Evolutionary conservation across 805 yeast genomes (phyloP).

Genomic region (Wickerhamomyces alni): DNA sequence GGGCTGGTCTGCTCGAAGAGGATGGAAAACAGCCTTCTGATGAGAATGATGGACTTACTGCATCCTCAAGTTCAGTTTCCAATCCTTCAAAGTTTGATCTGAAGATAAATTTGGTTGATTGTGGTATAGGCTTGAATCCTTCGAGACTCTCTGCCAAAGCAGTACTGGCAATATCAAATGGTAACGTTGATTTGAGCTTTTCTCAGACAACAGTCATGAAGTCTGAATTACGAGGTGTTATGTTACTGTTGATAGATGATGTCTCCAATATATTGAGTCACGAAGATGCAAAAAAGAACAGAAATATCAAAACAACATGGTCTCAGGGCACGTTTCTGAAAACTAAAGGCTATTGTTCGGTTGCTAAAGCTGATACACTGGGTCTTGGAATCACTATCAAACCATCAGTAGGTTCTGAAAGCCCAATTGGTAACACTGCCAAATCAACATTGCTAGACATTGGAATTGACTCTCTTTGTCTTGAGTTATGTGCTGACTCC

Average conservation of each 20-base stretch:
- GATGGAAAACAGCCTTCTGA: conserved; percentile 5
- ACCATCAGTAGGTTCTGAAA: conserved; percentile 25
- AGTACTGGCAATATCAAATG: conserved; percentile 44
- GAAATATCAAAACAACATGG: conserved; percentile 26
- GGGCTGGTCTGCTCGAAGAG: conserved; percentile 43
- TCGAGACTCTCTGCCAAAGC: conserved; percentile 51
- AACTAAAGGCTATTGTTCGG: conserved; percentile 44
- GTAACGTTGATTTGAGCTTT: conserved; percentile 43
- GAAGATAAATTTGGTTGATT: conserved; percentile 35
- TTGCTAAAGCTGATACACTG: conserved; percentile 40
- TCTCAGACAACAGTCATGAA: conserved; percentile 31
- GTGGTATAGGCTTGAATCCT: conserved; percentile 60
- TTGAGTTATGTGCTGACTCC: conserved; percentile 81
- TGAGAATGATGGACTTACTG: background rate
- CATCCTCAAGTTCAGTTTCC: conserved; percentile 5
- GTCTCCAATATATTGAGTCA: conserved; percentile 27
- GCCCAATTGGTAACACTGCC: conserved; percentile 1
- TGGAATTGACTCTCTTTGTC: conserved; percentile 38
- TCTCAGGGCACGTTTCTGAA: conserved; percentile 35
- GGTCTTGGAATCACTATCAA: conserved; percentile 8
- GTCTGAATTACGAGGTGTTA: conserved; percentile 42
- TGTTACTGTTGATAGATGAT: conserved; percentile 64
- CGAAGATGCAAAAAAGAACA: conserved; percentile 21
- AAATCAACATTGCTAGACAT: conserved; percentile 39
- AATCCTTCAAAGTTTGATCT: conserved; percentile 8